Conservation (phyloP, 257 asterid species). For the Solanum chilense region DNA sequence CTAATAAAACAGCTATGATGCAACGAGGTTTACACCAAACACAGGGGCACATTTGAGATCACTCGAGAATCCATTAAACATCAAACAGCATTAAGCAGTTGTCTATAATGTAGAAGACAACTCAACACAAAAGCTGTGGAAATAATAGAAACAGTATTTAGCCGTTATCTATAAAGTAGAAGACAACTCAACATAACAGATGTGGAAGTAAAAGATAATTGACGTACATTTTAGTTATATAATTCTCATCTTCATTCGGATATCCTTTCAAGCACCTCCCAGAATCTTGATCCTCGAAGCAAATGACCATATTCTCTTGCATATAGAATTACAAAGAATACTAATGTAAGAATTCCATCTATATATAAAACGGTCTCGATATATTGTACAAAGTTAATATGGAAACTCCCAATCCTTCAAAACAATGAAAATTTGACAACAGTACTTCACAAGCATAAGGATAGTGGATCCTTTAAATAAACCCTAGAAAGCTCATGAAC, state of each 20-base stretch:
- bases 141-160: not conserved
- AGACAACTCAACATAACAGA: not conserved
- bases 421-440: not conserved
- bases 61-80: not conserved
- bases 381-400: not conserved
- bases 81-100: not conserved
- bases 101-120: constrained; percentile 1
- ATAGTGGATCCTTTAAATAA: not conserved
- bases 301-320: constrained; percentile 88
- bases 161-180: constrained; percentile 1
- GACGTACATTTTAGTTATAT: constrained; percentile 63
- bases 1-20: not conserved
- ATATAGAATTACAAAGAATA: not conserved
- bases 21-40: not conserved
- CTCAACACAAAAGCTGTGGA: not conserved
- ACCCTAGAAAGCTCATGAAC: not conserved
- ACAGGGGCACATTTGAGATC: not conserved
- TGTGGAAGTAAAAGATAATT: not conserved
- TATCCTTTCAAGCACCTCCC: constrained; percentile 73
- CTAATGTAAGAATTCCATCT: not conserved
- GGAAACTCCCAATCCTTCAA: not conserved
- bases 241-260: constrained; percentile 50
- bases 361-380: not conserved
- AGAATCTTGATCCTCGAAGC: constrained; percentile 71
- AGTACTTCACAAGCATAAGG: not conserved